Percentiles rank a stretch among this genome's conserved stretches.
Conservation (phyloP, 345 rosid genomes). For the Erodium maritimum region DNA sequence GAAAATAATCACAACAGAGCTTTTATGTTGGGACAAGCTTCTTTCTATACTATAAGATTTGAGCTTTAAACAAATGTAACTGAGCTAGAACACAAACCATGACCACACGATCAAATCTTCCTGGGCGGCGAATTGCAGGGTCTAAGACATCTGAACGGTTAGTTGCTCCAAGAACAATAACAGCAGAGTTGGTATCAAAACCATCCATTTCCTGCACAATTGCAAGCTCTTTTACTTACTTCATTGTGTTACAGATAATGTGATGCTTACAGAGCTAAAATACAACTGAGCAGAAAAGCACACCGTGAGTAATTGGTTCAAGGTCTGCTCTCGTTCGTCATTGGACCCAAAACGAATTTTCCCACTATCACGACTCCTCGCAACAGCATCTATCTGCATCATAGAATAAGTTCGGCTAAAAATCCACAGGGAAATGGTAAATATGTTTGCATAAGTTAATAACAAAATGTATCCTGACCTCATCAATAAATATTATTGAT, state of each 20-base stretch:
- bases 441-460: not conserved
- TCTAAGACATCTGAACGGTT: conserved; percentile 95
- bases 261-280: conserved; percentile 1
- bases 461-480: conserved; percentile 28
- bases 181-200: conserved; percentile 88
- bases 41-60: conserved; percentile 3
- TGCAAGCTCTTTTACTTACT: conserved; percentile 8
- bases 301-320: conserved; percentile 95
- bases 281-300: conserved; percentile 11
- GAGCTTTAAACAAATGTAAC: conserved; percentile 5
- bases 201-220: conserved; percentile 95
- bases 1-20: conserved; percentile 8
- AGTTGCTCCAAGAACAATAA: conserved; percentile 96
- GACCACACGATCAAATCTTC: conserved; percentile 97
- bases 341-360: conserved; percentile 75
- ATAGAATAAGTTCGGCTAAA: conserved; percentile 2
- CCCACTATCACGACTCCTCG: conserved; percentile 94
- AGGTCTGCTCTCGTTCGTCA: conserved; percentile 95
- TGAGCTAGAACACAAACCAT: conserved; percentile 41
- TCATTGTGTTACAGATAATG: not conserved
- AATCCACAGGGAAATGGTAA: conserved; percentile 1
- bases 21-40: conserved; percentile 1
- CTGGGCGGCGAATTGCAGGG: conserved; percentile 90
- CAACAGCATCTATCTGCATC: conserved; percentile 92
- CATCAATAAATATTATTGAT: conserved; percentile 87